Base-by-base conservation (phyloP, 352 stramenopile species). In the Globisporangium sylvaticum region DNA sequence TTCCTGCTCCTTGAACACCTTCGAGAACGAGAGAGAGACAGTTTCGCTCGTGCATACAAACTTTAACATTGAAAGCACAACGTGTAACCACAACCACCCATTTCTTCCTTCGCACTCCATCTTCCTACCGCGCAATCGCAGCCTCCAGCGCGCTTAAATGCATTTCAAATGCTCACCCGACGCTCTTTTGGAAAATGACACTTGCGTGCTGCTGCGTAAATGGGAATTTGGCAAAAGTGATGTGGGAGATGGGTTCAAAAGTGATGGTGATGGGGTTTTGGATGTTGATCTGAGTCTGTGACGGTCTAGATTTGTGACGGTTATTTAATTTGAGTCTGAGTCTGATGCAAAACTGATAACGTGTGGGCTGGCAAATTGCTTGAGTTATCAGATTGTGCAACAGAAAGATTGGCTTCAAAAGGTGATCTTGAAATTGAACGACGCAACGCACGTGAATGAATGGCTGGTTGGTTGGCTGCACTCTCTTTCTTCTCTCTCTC, bases 201-300 rank as follows among this genome's bases (percentile, higher is more conserved):
- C 31, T 27, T 44, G 55, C 55, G 34, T 29, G 34, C 18, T 29
- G 22, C 31, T 9, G 55, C 55, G 55, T 29, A 61, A 61, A 61
- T 32, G 12, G 29, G 55, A 61, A 61, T 61, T 15, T 61, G 55
- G 55, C 55, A 25, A 59, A 8, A 3, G n/a, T 59, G 54, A 18
- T 14, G 20, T n/a, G 27, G 18, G 29, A 46, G 29, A 42, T 60
- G 54, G 29, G 20, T 37, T 60, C 27, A 18, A 46, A 24, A 25
- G 18, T 7, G 8, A 22, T 10, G 27, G 48, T 20, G 54, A 59
- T 44, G 27, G 6, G 20, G n/a, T 44, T 59, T 1, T 10, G 31
- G 4, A 9, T 37, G 4, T 8, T 37, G 31, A 9, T 61, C 55
- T 62, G 56, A 62, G 32, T 62, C 56, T 62, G 56, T n/a, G 29